These are phyloP conservation scores for Magnolia officinalis DNA, from an alignment of 164 flowering plant genomes.

Conservation along the genomic window DNA sequence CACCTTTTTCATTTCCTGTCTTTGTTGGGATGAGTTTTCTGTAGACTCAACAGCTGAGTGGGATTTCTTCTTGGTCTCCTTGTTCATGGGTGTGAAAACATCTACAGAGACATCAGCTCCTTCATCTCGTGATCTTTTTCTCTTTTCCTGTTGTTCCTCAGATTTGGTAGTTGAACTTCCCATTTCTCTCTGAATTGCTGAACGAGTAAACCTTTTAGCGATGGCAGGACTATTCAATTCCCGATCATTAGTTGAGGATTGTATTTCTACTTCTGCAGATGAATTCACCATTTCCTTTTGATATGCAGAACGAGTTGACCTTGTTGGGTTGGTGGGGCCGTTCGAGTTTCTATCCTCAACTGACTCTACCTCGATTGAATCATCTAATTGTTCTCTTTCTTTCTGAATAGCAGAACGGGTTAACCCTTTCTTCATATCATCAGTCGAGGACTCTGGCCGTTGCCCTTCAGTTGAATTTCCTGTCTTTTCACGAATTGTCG, in stretches of 20 bases:
- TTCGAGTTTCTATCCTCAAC: neutral
- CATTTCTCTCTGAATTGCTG: constrained; percentile 6
- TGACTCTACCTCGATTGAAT: neutral
- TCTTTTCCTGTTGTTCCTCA: constrained; percentile 4
- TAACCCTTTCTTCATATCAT: neutral
- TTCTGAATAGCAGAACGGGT: neutral
- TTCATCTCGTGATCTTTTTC: constrained; percentile 6
- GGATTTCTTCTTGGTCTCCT: constrained; percentile 12
- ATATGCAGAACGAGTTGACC: neutral
- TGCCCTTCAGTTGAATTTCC: neutral
- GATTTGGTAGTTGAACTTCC: neutral
- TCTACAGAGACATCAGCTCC: constrained; percentile 2
- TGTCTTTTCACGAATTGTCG: neutral
- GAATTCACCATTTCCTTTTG: neutral
- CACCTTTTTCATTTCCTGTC: constrained; percentile 18
- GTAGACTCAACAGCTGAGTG: constrained; percentile 11
- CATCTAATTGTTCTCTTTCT: neutral
- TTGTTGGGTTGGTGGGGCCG: neutral
- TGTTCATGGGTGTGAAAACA: neutral
- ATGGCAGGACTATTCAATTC: neutral
- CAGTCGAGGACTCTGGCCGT: neutral
- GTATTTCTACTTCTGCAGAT: neutral
- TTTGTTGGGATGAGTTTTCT: constrained; percentile 11
- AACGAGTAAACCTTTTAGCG: constrained; percentile 11
- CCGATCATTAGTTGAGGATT: neutral